Conservation (phyloP, 441 rosid species). For the Adansonia gregorii region DNA sequence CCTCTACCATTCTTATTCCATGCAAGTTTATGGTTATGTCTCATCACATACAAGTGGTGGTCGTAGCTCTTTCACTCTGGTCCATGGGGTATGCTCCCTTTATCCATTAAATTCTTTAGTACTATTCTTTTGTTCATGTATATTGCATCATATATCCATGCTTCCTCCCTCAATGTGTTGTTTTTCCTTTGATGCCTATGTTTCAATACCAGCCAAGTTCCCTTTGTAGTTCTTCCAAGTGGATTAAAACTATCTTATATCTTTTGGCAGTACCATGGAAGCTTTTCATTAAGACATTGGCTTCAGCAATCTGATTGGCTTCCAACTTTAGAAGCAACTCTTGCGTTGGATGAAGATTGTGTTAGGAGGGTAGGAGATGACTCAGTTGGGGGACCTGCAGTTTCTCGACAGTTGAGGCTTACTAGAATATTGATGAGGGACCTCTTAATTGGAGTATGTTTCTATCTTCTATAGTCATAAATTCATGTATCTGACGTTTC, state of each 20-base stretch:
- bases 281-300: conserved; percentile 95
- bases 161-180: background rate
- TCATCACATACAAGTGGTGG: conserved; percentile 48
- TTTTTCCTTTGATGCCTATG: background rate
- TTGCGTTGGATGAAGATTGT: conserved; percentile 92
- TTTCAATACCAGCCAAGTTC: background rate
- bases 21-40: conserved; percentile 91
- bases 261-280: conserved; percentile 79
- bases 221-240: background rate
- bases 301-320: conserved; percentile 96
- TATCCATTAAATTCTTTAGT: background rate
- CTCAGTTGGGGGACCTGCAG: conserved; percentile 93
- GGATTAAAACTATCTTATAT: background rate
- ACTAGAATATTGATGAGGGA: conserved; percentile 87
- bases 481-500: background rate
- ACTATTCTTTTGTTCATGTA: background rate
- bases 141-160: background rate
- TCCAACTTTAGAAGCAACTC: conserved; percentile 94
- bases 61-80: conserved; percentile 63
- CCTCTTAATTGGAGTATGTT: conserved; percentile 88
- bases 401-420: conserved; percentile 80
- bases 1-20: conserved; percentile 89
- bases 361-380: conserved; percentile 90
- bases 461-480: conserved; percentile 18
- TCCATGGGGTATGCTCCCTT: conserved; percentile 76